phyloP scores from a whole-genome alignment of 163 green algal species.

The Scenedesmus sp. region DNA sequence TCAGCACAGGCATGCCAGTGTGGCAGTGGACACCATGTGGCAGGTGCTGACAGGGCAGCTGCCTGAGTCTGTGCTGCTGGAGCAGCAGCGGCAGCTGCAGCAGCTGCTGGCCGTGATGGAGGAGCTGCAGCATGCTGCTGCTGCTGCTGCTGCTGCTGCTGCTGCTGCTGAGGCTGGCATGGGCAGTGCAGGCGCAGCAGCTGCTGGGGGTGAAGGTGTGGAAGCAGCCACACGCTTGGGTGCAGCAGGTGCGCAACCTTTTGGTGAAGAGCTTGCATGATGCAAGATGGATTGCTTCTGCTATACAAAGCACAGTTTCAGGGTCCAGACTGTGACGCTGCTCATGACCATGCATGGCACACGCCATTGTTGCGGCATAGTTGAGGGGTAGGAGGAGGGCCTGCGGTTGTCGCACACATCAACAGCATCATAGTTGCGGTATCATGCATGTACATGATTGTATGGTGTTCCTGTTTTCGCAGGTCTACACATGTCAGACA shows the following conservation, averaged over 20 bases:
- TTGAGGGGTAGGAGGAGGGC: too few relatives aligned
- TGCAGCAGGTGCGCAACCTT: background rate
- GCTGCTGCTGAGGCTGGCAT: background rate
- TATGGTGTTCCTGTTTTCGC: background rate
- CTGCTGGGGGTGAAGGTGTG: background rate
- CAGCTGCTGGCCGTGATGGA: background rate
- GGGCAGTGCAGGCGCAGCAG: too few relatives aligned
- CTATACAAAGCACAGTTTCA: too few relatives aligned
- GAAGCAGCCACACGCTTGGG: background rate
- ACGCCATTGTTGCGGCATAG: too few relatives aligned
- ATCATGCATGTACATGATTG: background rate
- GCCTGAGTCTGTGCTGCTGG: constrained; percentile 18
- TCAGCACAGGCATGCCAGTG: constrained; percentile 11
- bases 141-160: background rate
- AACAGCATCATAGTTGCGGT: background rate
- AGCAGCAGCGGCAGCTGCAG: constrained; percentile 38
- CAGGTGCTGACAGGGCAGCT: constrained; percentile 40
- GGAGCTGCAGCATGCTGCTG: background rate
- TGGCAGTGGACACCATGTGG: constrained; percentile 4
- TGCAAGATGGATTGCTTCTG: too few relatives aligned
- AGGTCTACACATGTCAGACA: background rate
- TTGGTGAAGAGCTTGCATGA: background rate
- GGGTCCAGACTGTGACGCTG: too few relatives aligned
- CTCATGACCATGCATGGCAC: too few relatives aligned
- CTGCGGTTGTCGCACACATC: too few relatives aligned